phyloP scores from a whole-genome alignment of 192 early-diverging fungal species.

The Backusella tuberculispora region DNA sequence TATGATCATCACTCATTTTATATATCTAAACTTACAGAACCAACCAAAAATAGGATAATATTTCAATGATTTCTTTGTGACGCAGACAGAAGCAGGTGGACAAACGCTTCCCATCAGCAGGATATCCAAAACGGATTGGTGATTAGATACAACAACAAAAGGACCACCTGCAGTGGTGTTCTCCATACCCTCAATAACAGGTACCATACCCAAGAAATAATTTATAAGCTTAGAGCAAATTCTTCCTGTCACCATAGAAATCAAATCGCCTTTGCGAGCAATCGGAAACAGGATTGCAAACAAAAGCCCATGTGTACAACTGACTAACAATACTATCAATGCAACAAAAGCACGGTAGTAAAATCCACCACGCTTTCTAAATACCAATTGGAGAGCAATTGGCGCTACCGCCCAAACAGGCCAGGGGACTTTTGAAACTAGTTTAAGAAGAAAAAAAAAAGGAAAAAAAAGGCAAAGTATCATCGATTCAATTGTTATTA shows the following conservation, averaged over 20 bases:
- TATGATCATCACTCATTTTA: background rate
- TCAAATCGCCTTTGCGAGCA: constrained; percentile 54
- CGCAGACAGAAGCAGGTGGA: constrained; percentile 64
- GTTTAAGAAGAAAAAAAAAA: background rate
- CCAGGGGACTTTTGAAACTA: background rate
- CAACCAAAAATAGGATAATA: constrained; percentile 76
- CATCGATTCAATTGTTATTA: background rate
- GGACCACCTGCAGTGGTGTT: constrained; percentile 54
- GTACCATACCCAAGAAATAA: constrained; percentile 58
- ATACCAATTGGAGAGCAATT: constrained; percentile 21
- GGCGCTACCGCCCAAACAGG: constrained; percentile 20
- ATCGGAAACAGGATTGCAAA: constrained; percentile 58
- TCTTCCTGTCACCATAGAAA: constrained; percentile 63
- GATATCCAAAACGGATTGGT: constrained; percentile 83
- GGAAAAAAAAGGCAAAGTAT: background rate
- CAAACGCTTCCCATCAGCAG: constrained; percentile 68
- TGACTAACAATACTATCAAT: background rate
- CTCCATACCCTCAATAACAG: constrained; percentile 64
- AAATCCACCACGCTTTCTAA: constrained; percentile 18
- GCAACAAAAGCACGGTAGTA: constrained; percentile 18
- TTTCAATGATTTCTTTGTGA: constrained; percentile 72
- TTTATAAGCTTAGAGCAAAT: constrained; percentile 53
- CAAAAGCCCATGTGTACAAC: constrained; percentile 47
- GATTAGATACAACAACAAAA: constrained; percentile 81
- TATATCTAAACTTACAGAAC: constrained; percentile 62